These are phyloP conservation scores for Dioszegia aurantiaca DNA, from an alignment of 768 basidiomycete genomes.

Conservation along the genomic window DNA sequence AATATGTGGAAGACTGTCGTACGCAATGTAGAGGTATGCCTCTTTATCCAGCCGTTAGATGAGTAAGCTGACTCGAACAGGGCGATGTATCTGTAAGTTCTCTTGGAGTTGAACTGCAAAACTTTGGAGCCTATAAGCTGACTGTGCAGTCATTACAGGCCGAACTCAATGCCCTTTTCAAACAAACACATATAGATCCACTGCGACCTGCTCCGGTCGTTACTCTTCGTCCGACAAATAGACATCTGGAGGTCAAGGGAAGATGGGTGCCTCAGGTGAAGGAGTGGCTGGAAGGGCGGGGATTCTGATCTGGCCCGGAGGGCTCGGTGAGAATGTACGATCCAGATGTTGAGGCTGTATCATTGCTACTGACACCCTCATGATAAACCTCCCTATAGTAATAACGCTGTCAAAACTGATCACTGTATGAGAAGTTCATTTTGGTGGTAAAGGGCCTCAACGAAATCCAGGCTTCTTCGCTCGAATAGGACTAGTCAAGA, in stretches of 20 bases:
- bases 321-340: no score
- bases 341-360: no score
- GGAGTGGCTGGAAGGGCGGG: slow-evolving; percentile 18
- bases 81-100: slow-evolving; percentile 19
- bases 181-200: slow-evolving; percentile 22
- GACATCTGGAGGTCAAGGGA: slow-evolving; percentile 28
- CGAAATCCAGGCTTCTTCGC: no score
- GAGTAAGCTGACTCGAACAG: slow-evolving; percentile 4
- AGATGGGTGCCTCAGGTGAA: slow-evolving; percentile 24
- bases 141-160: slow-evolving; percentile 19
- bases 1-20: slow-evolving; percentile 25
- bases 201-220: slow-evolving; percentile 12
- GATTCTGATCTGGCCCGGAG: slow-evolving; percentile 9
- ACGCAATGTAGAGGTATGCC: slow-evolving; percentile 23
- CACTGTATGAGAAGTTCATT: no score
- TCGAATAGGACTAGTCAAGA: no score
- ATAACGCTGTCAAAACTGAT: no score
- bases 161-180: slow-evolving; percentile 19
- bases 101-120: neutral
- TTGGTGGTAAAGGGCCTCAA: no score
- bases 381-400: no score
- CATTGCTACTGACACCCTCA: no score
- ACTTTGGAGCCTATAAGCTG: neutral
- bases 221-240: slow-evolving; percentile 24
- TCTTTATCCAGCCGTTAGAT: neutral